phyloP scores from a whole-genome alignment of 2,329 filamentous ascomycete species.

The Aspergillus proliferans region DNA sequence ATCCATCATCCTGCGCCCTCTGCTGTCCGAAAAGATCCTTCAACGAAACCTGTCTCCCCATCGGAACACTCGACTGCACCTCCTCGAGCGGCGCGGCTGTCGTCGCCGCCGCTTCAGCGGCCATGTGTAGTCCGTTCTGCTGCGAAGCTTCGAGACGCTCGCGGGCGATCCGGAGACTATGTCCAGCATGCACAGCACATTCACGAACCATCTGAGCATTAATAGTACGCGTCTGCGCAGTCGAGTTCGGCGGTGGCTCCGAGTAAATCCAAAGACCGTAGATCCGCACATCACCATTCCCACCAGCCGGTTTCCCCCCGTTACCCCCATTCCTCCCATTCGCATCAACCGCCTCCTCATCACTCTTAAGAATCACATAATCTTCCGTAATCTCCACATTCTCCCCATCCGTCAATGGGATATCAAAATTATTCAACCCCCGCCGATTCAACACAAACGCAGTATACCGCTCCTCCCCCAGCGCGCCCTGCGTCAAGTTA shows the following conservation, averaged over 20 bases:
- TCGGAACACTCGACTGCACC: constrained; percentile 37
- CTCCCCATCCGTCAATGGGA: constrained; percentile 52
- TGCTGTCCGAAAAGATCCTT: constrained; percentile 53
- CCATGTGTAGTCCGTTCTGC: constrained; percentile 27
- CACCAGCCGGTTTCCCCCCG: constrained; percentile 12
- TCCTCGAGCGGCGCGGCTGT: constrained; percentile 31
- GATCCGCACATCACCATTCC: constrained; percentile 32
- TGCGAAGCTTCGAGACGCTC: constrained; percentile 32
- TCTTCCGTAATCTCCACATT: constrained; percentile 61
- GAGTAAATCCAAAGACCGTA: constrained; percentile 61
- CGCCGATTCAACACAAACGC: constrained; percentile 69
- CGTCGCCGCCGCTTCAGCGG: constrained; percentile 22
- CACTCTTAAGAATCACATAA: constrained; percentile 54
- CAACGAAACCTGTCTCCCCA: constrained; percentile 49
- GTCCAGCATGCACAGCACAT: constrained; percentile 48
- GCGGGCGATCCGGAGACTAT: constrained; percentile 41
- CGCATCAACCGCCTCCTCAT: constrained; percentile 20
- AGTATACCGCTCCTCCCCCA: constrained; percentile 45
- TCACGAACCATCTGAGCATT: constrained; percentile 51
- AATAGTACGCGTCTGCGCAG: constrained; percentile 45
- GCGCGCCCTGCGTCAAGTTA: constrained; percentile 45
- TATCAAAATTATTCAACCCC: constrained; percentile 63
- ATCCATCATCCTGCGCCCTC: constrained; percentile 46
- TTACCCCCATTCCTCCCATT: constrained; percentile 10
- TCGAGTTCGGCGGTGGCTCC: constrained; percentile 52